Evolutionary conservation across 495 filamentous ascomycete species (phyloP).

Genomic region (Aspergillus incahuasiensis): DNA sequence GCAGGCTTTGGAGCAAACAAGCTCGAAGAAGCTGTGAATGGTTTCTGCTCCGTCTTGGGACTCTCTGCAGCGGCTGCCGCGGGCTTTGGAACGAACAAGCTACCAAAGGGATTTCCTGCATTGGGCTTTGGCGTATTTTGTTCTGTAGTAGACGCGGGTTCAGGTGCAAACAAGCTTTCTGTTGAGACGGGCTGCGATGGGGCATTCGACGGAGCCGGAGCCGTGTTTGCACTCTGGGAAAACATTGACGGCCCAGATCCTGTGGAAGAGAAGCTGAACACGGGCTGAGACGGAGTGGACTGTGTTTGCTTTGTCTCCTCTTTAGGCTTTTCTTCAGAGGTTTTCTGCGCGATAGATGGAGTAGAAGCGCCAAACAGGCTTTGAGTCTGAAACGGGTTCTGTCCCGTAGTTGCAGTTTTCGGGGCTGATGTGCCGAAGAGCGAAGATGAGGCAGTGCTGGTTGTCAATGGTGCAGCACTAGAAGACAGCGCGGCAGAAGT

Average conservation of each 20-base stretch:
- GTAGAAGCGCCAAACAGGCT: constrained; percentile 17
- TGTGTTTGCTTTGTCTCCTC: constrained; percentile 15
- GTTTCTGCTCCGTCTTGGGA: constrained; percentile 14
- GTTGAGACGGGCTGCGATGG: constrained; percentile 19
- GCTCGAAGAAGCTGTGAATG: constrained; percentile 13
- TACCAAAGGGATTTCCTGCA: constrained; percentile 21
- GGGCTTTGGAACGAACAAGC: constrained; percentile 28
- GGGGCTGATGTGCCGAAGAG: constrained; percentile 22
- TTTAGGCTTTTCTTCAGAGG: constrained; percentile 12
- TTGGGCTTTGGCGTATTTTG: constrained; percentile 19
- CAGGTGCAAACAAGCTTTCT: constrained; percentile 21
- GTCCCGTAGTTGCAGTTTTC: constrained; percentile 13
- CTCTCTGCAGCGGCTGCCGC: constrained; percentile 6
- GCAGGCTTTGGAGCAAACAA: constrained; percentile 16
- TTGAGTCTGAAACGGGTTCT: constrained; percentile 24
- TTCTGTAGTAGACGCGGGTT: constrained; percentile 17
- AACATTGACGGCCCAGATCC: constrained; percentile 16
- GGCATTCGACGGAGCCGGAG: constrained; percentile 11
- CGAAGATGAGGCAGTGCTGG: constrained; percentile 14
- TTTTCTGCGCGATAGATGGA: constrained; percentile 8
- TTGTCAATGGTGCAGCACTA: constrained; percentile 7
- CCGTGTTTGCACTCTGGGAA: constrained; percentile 12
- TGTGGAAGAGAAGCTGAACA: constrained; percentile 11
- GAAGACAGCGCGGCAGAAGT: constrained; percentile 13
- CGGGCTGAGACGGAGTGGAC: constrained; percentile 9